Conservation (phyloP, 2,329 filamentous ascomycete genomes). For the Chaetothyriales sp. region DNA sequence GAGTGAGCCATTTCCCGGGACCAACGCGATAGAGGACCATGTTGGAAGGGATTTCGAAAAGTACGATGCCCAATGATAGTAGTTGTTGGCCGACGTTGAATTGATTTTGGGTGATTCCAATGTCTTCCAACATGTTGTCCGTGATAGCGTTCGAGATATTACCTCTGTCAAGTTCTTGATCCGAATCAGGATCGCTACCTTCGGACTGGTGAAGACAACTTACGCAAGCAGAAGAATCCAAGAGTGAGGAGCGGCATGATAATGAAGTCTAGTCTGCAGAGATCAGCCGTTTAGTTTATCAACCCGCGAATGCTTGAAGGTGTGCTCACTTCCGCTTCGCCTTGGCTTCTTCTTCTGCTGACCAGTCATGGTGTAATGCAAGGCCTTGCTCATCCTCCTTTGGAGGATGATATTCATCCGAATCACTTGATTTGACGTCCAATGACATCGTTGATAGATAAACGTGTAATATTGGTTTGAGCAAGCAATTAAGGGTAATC, state of each 20-base stretch:
- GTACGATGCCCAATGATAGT: slow-evolving; percentile 38
- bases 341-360: slow-evolving; percentile 7
- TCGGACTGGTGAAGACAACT: slow-evolving; percentile 15
- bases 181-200: not conserved
- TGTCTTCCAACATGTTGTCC: slow-evolving; percentile 38
- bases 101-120: slow-evolving; percentile 38
- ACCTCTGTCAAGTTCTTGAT: slow-evolving; percentile 10
- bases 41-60: slow-evolving; percentile 38
- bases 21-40: slow-evolving; percentile 41
- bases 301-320: not conserved
- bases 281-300: not conserved
- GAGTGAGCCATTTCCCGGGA: slow-evolving; percentile 41
- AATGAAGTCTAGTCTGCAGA: slow-evolving; percentile 13
- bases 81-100: slow-evolving; percentile 43
- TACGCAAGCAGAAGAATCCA: slow-evolving; percentile 22
- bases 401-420: slow-evolving; percentile 3
- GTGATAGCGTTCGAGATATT: slow-evolving; percentile 41
- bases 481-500: not conserved
- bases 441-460: not conserved
- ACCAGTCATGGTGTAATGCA: slow-evolving; percentile 8
- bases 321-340: slow-evolving; percentile 11
- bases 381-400: slow-evolving; percentile 5
- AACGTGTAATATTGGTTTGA: not conserved
- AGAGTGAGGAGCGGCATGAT: slow-evolving; percentile 20
- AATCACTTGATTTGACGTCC: not conserved